These are phyloP conservation scores for Penicillium roqueforti DNA, from an alignment of 495 filamentous ascomycete species.

Conservation along the genomic window DNA sequence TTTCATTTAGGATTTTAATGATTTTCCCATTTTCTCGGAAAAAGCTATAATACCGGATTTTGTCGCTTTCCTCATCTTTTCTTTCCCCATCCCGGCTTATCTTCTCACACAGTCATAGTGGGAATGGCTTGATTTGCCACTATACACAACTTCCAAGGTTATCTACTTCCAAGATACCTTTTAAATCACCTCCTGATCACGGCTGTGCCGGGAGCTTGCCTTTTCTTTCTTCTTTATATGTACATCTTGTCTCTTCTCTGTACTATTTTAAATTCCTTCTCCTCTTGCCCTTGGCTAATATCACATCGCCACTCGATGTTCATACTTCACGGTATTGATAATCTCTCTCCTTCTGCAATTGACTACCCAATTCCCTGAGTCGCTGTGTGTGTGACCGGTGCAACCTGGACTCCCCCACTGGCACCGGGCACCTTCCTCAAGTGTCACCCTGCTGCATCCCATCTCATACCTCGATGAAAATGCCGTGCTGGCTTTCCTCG, in stretches of 20 bases:
- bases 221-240: background rate
- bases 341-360: slow-evolving; percentile 17
- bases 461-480: background rate
- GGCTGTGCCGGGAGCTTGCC: slow-evolving; percentile 4
- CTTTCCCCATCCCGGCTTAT: slow-evolving; percentile 2
- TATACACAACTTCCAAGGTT: slow-evolving; percentile 18
- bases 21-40: background rate
- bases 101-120: slow-evolving; percentile 19
- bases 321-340: slow-evolving; percentile 20
- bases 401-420: slow-evolving; percentile 17
- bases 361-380: slow-evolving; percentile 10
- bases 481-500: slow-evolving; percentile 9
- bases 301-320: slow-evolving; percentile 12
- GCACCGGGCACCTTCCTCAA: slow-evolving; percentile 22
- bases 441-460: slow-evolving; percentile 15
- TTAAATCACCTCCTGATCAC: slow-evolving; percentile 17
- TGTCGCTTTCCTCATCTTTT: slow-evolving; percentile 4
- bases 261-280: slow-evolving; percentile 10
- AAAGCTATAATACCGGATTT: slow-evolving; percentile 8
- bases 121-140: slow-evolving; percentile 24
- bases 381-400: no score
- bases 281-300: background rate
- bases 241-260: slow-evolving; percentile 8
- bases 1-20: slow-evolving; percentile 12
- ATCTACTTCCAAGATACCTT: slow-evolving; percentile 12